Base-by-base conservation (phyloP, 2,329 filamentous ascomycete genomes). In the Parastagonospora avenae region DNA sequence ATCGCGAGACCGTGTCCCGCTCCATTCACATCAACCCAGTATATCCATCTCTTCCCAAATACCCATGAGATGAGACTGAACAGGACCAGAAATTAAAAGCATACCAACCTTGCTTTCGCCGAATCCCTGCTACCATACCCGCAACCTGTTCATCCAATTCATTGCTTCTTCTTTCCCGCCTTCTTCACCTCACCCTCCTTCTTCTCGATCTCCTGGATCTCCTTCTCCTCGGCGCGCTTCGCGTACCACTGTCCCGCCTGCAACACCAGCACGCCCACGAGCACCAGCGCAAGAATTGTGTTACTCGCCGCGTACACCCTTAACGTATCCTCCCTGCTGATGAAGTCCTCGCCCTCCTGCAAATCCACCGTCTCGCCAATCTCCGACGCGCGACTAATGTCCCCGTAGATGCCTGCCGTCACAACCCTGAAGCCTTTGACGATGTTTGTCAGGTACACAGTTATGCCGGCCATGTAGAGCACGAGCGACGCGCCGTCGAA, bases 161-260 rank as follows among this genome's bases (percentile, higher is more conserved):
- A 68, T 54, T 71, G 66, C 66, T 71, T 73, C 68, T 73, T 73
- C 60, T 71, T 71, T 0, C 66, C 66, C 35, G 55, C 55, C 2
- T 38, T 54, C 60, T 71, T 72, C 60, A 65, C 66, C 55, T 70
- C 67, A 29, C 58, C 64, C 31, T 61, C 65, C 50, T 73, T 72
- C 64, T 74, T 76, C 74, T 86, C 83, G 57, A 88, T 81, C 70
- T 85, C 83, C 68, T 84, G 85, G 48, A 83, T 81, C 74, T 97
- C 92, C 72, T 92, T 89, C 67, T 82, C 82, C 76, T 97, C 92
- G 78, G 95, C 95, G 71, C 90, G 84, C 82, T 97, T 92, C 24
- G 94, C 94, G 78, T 99, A 99, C 94, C 93, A 97, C 82, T 97
- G 91, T 9, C 94, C 94, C 15, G 91, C 91, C 84, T 99, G 94